phyloP scores from a whole-genome alignment of 2,329 filamentous ascomycete genomes.

The Chaetomium olivaceum region DNA sequence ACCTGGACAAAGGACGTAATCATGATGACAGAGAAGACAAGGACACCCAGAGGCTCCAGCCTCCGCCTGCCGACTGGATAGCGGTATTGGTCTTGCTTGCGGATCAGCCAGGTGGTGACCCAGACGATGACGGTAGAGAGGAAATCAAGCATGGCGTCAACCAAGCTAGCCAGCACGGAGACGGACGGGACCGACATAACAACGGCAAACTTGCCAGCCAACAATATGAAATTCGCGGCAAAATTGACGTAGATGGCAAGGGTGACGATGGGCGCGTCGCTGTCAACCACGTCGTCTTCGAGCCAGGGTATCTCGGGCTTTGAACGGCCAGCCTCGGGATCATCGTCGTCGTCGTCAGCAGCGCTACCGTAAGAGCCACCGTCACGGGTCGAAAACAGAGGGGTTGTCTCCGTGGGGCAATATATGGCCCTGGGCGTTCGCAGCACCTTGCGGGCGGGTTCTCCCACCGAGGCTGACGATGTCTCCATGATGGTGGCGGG shows the following conservation, averaged over 20 bases:
- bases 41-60: slow-evolving; percentile 75
- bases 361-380: slow-evolving; percentile 48
- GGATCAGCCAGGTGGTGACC: slow-evolving; percentile 73
- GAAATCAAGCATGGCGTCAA: slow-evolving; percentile 79
- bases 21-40: slow-evolving; percentile 85
- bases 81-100: slow-evolving; percentile 69
- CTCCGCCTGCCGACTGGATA: slow-evolving; percentile 75
- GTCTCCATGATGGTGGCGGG: slow-evolving; percentile 76
- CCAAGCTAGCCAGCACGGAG: slow-evolving; percentile 76
- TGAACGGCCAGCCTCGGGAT: slow-evolving; percentile 44
- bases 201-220: slow-evolving; percentile 75
- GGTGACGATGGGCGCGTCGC: slow-evolving; percentile 73
- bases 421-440: slow-evolving; percentile 86
- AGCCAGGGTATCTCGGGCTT: slow-evolving; percentile 67
- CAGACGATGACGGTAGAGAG: slow-evolving; percentile 80
- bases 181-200: slow-evolving; percentile 77
- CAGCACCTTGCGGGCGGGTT: slow-evolving; percentile 59
- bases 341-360: slow-evolving; percentile 45
- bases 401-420: slow-evolving; percentile 68
- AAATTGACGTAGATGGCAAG: slow-evolving; percentile 87
- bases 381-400: slow-evolving; percentile 55
- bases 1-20: slow-evolving; percentile 83
- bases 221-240: slow-evolving; percentile 71
- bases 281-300: slow-evolving; percentile 71
- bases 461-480: slow-evolving; percentile 36